Conservation (phyloP, 2,329 filamentous ascomycete species). For the Bipolaris victoriae region DNA sequence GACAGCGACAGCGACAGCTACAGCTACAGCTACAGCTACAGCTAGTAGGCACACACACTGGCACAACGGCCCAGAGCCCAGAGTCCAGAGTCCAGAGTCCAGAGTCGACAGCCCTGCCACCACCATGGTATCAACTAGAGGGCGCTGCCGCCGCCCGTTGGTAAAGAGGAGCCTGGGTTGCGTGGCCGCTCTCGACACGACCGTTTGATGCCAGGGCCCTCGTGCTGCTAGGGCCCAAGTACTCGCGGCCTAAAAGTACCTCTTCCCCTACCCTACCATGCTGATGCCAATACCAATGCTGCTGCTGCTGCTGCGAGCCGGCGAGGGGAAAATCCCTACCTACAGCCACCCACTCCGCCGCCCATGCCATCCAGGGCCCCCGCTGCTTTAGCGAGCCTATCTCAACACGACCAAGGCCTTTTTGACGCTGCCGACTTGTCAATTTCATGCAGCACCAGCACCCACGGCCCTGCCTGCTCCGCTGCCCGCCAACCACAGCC, state of each 20-base stretch:
- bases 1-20: no score
- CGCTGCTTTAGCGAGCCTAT: not conserved
- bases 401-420: constrained; percentile 21
- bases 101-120: not conserved
- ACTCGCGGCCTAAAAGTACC: no score
- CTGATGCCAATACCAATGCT: no score
- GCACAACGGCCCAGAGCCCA: not conserved
- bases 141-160: not conserved
- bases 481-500: not conserved
- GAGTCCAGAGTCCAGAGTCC: not conserved
- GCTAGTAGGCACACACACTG: no score
- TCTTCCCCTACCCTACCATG: not conserved
- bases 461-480: constrained; percentile 19
- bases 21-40: no score
- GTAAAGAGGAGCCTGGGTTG: not conserved
- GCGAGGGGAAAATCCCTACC: not conserved
- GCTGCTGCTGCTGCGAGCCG: not conserved
- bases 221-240: no score
- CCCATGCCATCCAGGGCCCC: not conserved
- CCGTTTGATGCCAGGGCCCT: not conserved
- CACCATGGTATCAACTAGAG: no score
- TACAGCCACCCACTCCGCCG: not conserved
- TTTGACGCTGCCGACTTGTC: constrained; percentile 21
- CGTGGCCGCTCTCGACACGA: not conserved
- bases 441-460: constrained; percentile 29